Evolutionary conservation across 805 yeast species (phyloP).

Genomic region (Saccharomyces jurei): DNA sequence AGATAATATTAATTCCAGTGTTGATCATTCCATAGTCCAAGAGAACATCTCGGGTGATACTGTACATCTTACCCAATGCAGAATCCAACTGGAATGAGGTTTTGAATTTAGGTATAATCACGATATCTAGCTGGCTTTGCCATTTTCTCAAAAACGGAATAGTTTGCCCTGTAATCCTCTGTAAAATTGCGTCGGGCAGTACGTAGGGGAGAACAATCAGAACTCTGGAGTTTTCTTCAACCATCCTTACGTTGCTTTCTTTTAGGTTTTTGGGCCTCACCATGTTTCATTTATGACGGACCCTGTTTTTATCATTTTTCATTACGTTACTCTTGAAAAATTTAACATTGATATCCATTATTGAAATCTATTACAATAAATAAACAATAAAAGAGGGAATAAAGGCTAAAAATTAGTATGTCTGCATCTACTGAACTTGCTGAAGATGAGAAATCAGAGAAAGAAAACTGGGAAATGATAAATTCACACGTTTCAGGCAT

Average conservation of each 20-base stretch:
- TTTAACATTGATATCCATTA: neutral
- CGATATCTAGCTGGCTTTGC: conserved; percentile 13
- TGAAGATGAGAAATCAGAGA: conserved; percentile 37
- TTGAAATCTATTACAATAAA: neutral
- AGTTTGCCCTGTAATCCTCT: neutral
- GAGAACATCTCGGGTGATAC: conserved; percentile 21
- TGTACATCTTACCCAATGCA: conserved; percentile 24
- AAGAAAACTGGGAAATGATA: conserved; percentile 48
- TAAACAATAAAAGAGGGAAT: neutral
- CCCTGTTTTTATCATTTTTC: neutral
- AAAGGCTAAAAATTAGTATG: neutral
- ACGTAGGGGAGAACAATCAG: neutral
- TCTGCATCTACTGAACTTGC: neutral
- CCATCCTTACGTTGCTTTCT: neutral
- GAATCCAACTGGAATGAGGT: conserved; percentile 20
- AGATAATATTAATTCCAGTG: neutral
- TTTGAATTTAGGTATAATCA: conserved; percentile 13
- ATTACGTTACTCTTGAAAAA: neutral
- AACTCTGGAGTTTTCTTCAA: neutral
- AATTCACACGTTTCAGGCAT: conserved; percentile 33
- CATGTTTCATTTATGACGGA: neutral
- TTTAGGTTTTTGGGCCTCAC: neutral
- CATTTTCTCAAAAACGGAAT: neutral
- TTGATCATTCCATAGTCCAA: conserved; percentile 5
- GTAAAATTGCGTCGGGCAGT: neutral